These are phyloP conservation scores for Coprinopsis sp. DNA, from an alignment of 768 basidiomycete species.

Conservation along the genomic window DNA sequence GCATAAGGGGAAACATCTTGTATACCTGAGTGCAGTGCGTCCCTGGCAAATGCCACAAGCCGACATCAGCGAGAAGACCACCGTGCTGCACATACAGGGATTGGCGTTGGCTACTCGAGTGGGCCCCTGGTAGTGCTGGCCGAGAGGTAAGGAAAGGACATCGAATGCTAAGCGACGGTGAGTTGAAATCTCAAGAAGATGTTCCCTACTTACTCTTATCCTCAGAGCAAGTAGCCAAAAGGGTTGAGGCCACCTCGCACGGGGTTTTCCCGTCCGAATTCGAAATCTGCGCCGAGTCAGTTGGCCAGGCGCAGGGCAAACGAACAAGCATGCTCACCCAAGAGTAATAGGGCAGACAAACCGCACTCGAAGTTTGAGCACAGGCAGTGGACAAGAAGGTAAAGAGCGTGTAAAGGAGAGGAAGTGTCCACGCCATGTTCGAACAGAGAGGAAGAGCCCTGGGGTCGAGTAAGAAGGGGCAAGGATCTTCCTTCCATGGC, in stretches of 20 bases:
- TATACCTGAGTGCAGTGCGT: constrained; percentile 26
- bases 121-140: constrained; percentile 38
- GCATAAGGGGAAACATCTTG: background rate
- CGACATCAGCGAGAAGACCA: constrained; percentile 50
- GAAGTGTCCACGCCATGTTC: constrained; percentile 1
- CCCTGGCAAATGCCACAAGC: constrained; percentile 59
- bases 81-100: constrained; percentile 51
- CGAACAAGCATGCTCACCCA: constrained; percentile 28
- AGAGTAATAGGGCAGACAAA: constrained; percentile 36
- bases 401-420: background rate
- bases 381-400: background rate
- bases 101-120: constrained; percentile 29
- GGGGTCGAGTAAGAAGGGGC: background rate
- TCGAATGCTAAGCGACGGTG: constrained; percentile 23
- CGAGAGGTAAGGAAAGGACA: constrained; percentile 25
- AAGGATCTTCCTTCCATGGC: no score
- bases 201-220: constrained; percentile 35
- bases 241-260: constrained; percentile 39
- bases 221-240: constrained; percentile 36
- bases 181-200: background rate
- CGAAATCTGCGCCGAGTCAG: constrained; percentile 26
- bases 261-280: constrained; percentile 47
- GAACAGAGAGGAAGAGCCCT: background rate
- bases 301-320: background rate
- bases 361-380: constrained; percentile 35